phyloP scores from a whole-genome alignment of 176 grass and related monocot genomes.

The Paspalum notatum region DNA sequence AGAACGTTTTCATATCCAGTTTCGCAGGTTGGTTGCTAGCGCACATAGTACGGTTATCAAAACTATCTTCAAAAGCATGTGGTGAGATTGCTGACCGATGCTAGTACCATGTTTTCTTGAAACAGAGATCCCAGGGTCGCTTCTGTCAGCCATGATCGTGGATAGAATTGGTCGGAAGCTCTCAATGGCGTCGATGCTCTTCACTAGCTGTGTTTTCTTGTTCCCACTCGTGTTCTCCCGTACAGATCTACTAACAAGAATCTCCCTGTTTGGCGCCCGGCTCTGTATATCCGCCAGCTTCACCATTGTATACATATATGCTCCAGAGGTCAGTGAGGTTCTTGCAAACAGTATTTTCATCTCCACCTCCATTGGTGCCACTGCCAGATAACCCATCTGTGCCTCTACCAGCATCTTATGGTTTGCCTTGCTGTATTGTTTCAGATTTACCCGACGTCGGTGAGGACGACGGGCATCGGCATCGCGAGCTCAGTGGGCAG shows the following conservation, averaged over 20 bases:
- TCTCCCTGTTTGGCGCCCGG: slow-evolving; percentile 79
- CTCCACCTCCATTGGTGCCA: not conserved
- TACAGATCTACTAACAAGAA: slow-evolving; percentile 60
- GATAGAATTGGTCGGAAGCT: slow-evolving; percentile 87
- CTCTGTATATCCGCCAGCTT: slow-evolving; percentile 90
- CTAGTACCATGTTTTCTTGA: slow-evolving; percentile 40
- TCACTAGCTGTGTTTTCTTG: slow-evolving; percentile 75
- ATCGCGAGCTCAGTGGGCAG: slow-evolving; percentile 85
- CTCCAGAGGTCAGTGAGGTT: slow-evolving; percentile 77
- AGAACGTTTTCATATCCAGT: slow-evolving; percentile 91
- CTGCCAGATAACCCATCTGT: not conserved
- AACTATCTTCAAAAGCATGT: slow-evolving; percentile 6
- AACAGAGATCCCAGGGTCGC: slow-evolving; percentile 87
- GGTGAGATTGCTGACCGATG: not conserved
- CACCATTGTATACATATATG: slow-evolving; percentile 91
- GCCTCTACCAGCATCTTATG: not conserved
- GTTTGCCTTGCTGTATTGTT: not conserved
- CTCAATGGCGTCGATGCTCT: slow-evolving; percentile 94
- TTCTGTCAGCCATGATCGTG: slow-evolving; percentile 79
- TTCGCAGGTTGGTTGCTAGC: slow-evolving; percentile 73
- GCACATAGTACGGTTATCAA: not conserved
- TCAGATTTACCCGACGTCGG: slow-evolving; percentile 84
- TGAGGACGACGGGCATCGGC: slow-evolving; percentile 79
- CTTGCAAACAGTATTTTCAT: not conserved
- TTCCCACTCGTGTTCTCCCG: slow-evolving; percentile 80